Percentiles rank a stretch among this genome's conserved stretches.
Conservation (phyloP, 176 grass and related monocot genomes). For the Oryza meridionalis region DNA sequence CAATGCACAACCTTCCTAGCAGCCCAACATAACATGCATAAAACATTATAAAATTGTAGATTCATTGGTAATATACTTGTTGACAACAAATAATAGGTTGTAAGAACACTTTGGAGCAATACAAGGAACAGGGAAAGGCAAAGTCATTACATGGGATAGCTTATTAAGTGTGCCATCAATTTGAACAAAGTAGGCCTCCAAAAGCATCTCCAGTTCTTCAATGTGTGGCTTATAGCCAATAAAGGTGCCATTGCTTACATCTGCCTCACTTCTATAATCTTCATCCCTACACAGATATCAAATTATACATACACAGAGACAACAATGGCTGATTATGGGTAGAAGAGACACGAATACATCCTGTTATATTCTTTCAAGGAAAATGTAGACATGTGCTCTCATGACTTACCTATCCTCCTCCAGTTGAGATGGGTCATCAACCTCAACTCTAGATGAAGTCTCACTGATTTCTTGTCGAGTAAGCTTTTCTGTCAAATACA, state of each 20-base stretch:
- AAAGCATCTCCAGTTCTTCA: slow-evolving; percentile 93
- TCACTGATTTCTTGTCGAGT: slow-evolving; percentile 63
- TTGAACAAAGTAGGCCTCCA: slow-evolving; percentile 95
- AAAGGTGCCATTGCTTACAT: slow-evolving; percentile 67
- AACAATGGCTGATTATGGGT: neutral
- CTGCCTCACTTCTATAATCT: slow-evolving; percentile 60
- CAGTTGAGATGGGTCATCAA: slow-evolving; percentile 52
- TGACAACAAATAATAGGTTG: slow-evolving; percentile 2
- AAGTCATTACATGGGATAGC: slow-evolving; percentile 73
- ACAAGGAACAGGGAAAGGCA: slow-evolving; percentile 9
- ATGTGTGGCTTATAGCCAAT: slow-evolving; percentile 74
- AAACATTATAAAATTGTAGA: neutral
- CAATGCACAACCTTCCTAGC: neutral
- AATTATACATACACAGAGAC: slow-evolving; percentile 2
- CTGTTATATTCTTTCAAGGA: neutral
- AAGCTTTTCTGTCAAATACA: slow-evolving; percentile 91
- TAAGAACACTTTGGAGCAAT: neutral
- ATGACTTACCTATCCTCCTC: slow-evolving; percentile 63
- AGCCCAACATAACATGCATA: neutral
- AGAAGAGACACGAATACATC: neutral
- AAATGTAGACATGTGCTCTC: slow-evolving; percentile 19
- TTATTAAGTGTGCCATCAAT: slow-evolving; percentile 92
- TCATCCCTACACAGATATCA: slow-evolving; percentile 58
- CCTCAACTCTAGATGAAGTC: slow-evolving; percentile 66
- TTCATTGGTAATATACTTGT: neutral